A percentile compares a stretch with the other conserved stretches of the same genome.
phyloP scores from a whole-genome alignment of 495 filamentous ascomycete species.

The Hypoxylon subgilvum region DNA sequence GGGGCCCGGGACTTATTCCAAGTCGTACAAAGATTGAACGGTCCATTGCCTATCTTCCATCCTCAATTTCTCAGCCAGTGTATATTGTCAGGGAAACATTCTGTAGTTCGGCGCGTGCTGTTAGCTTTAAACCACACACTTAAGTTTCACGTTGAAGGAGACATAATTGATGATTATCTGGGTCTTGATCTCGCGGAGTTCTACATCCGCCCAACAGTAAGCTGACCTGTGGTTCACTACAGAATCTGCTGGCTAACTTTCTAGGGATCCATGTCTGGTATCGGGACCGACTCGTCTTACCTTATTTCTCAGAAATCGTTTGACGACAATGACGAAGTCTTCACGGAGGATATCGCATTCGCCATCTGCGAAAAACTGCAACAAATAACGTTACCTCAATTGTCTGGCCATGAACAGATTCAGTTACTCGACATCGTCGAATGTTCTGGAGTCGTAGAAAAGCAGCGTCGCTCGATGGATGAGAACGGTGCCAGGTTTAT shows the following conservation, averaged over 20 bases:
- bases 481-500: slow-evolving; percentile 90
- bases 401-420: slow-evolving; percentile 89
- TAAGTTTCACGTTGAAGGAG: slow-evolving; percentile 83
- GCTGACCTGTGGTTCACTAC: not conserved
- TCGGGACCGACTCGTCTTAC: slow-evolving; percentile 25
- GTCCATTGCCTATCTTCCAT: slow-evolving; percentile 88
- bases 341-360: slow-evolving; percentile 75
- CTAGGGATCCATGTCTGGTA: slow-evolving; percentile 31
- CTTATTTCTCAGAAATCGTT: slow-evolving; percentile 44
- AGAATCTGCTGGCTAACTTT: slow-evolving; percentile 13
- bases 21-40: slow-evolving; percentile 80
- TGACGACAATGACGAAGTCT: slow-evolving; percentile 63
- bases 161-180: slow-evolving; percentile 79
- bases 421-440: slow-evolving; percentile 86
- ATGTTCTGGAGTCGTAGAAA: slow-evolving; percentile 84
- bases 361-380: slow-evolving; percentile 80
- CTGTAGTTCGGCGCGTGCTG: slow-evolving; percentile 75
- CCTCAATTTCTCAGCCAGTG: slow-evolving; percentile 91
- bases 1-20: slow-evolving; percentile 72
- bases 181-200: slow-evolving; percentile 76
- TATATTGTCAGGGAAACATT: slow-evolving; percentile 79
- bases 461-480: slow-evolving; percentile 89
- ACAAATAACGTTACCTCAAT: slow-evolving; percentile 74
- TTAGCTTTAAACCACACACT: slow-evolving; percentile 76
- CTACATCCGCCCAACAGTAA: slow-evolving; percentile 48